phyloP scores from a whole-genome alignment of 2,329 filamentous ascomycete genomes.

The Fusarium robinianum region DNA sequence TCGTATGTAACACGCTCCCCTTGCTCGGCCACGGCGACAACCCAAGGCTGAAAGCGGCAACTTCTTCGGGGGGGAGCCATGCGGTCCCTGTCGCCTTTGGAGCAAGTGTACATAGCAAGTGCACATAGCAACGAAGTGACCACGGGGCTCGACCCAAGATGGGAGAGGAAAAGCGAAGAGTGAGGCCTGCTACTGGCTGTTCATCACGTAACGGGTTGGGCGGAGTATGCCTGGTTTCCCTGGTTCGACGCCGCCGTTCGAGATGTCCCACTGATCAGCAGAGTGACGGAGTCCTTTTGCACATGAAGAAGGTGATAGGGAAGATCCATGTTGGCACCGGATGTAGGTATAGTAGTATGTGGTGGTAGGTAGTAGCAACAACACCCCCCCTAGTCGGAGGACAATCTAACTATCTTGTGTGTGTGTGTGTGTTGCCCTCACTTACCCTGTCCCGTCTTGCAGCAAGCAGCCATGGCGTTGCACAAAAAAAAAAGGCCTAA shows the following conservation, averaged over 20 bases:
- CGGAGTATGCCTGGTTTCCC: conserved; percentile 7
- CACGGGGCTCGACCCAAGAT: not conserved
- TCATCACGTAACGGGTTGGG: conserved; percentile 31
- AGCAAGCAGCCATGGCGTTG: too few species aligned
- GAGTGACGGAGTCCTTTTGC: conserved; percentile 3
- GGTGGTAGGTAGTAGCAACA: too few species aligned
- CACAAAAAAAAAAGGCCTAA: too few species aligned
- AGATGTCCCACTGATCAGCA: conserved; percentile 14
- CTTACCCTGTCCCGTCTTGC: too few species aligned
- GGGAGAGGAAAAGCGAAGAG: not conserved
- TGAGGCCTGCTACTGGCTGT: conserved; percentile 19
- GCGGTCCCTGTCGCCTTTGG: not conserved
- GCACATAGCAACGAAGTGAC: too few species aligned
- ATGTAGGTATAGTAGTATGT: too few species aligned
- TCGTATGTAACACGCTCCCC: too few species aligned
- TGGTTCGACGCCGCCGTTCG: conserved; percentile 7
- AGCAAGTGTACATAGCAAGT: conserved; percentile 18
- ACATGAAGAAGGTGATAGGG: conserved; percentile 17
- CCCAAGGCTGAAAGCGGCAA: conserved; percentile 32
- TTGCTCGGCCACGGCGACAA: conserved; percentile 11
- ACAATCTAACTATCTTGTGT: too few species aligned
- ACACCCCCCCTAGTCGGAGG: too few species aligned
- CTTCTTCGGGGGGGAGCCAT: conserved; percentile 1
- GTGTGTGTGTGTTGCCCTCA: too few species aligned
- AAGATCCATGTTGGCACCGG: too few species aligned